These are phyloP conservation scores for Neurospora crassa DNA, from an alignment of 2,329 filamentous ascomycete species.

Conservation along the genomic window DNA sequence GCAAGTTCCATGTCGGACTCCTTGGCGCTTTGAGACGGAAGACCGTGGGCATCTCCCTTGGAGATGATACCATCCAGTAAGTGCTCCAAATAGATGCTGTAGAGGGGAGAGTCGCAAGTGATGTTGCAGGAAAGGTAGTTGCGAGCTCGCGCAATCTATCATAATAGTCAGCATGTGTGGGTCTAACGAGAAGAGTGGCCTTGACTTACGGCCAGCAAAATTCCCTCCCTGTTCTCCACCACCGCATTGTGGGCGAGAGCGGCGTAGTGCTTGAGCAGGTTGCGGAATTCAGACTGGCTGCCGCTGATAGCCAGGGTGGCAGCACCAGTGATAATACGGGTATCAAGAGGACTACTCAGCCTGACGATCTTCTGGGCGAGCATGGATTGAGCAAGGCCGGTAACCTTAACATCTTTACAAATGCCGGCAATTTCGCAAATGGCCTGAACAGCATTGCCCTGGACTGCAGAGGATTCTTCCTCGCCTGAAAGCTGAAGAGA, in stretches of 20 bases:
- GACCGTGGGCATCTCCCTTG: constrained; percentile 66
- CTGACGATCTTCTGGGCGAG: constrained; percentile 91
- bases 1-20: constrained; percentile 74
- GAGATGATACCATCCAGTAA: constrained; percentile 81
- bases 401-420: constrained; percentile 84
- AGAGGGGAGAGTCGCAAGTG: constrained; percentile 61
- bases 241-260: constrained; percentile 66
- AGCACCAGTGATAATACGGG: constrained; percentile 74
- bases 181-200: not conserved
- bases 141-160: constrained; percentile 64
- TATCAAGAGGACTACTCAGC: constrained; percentile 70
- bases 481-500: constrained; percentile 67
- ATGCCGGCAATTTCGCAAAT: constrained; percentile 82
- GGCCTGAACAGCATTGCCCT: constrained; percentile 86
- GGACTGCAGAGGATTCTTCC: constrained; percentile 68
- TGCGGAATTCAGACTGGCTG: constrained; percentile 72
- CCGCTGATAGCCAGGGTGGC: constrained; percentile 69
- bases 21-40: constrained; percentile 59
- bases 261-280: constrained; percentile 74
- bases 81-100: constrained; percentile 74
- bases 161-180: not conserved
- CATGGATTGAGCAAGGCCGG: constrained; percentile 87
- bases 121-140: constrained; percentile 65
- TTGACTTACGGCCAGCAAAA: constrained; percentile 60
- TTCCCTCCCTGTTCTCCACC: constrained; percentile 53